A percentile compares a stretch with the other conserved stretches of the same genome.
Conservation (phyloP, 2,329 filamentous ascomycete species). For the Tolypocladium tropicale region DNA sequence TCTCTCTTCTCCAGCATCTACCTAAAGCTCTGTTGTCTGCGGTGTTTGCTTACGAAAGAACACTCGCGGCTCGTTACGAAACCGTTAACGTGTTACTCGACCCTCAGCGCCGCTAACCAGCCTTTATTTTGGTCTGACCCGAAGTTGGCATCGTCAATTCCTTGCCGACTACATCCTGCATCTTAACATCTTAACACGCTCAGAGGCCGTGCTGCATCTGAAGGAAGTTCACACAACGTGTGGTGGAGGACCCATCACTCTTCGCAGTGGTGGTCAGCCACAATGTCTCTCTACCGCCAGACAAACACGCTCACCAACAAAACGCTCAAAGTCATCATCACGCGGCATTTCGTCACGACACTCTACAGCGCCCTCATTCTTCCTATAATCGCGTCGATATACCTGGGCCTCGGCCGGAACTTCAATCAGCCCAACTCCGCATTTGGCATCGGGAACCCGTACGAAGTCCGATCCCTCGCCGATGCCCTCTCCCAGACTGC, state of each 20-base stretch:
- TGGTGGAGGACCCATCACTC: background rate
- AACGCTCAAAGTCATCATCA: constrained; percentile 45
- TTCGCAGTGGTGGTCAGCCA: background rate
- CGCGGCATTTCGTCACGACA: constrained; percentile 40
- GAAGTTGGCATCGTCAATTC: background rate
- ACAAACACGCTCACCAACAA: constrained; percentile 45
- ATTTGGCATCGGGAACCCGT: constrained; percentile 57
- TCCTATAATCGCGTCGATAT: constrained; percentile 43
- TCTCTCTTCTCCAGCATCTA: background rate
- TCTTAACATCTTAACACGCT: no score
- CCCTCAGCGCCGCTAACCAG: no score
- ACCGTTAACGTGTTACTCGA: no score
- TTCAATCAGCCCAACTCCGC: constrained; percentile 64
- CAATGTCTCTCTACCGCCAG: constrained; percentile 41
- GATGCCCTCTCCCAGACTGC: constrained; percentile 49
- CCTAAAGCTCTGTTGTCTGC: no score
- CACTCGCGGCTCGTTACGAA: no score
- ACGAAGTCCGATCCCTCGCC: constrained; percentile 50
- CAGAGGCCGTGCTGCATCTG: background rate
- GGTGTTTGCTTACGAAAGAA: no score
- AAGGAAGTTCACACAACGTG: no score
- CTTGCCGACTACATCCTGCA: no score
- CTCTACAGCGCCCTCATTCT: constrained; percentile 44
- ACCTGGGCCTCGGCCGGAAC: constrained; percentile 60
- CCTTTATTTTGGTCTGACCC: no score